Percentiles rank a stretch among this genome's conserved stretches.
These are phyloP conservation scores for Oehlia diaphana DNA, from an alignment of 192 early-diverging fungal genomes.

Conservation along the genomic window DNA sequence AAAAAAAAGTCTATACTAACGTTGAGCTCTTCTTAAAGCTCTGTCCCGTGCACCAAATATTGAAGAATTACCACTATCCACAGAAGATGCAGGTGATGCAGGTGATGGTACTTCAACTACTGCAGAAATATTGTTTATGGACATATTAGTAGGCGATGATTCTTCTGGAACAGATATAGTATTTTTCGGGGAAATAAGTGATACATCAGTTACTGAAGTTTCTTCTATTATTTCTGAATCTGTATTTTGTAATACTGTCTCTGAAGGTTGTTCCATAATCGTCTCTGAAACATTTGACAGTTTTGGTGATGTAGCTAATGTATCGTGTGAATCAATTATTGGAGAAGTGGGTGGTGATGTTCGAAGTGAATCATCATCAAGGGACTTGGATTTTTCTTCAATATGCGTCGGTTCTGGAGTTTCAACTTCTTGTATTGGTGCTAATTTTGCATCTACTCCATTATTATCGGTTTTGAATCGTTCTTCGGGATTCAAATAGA, in stretches of 20 bases:
- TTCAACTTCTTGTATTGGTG: background rate
- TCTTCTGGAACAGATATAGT: background rate
- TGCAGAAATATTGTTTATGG: no score
- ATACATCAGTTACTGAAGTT: background rate
- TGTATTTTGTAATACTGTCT: background rate
- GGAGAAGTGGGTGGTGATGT: background rate
- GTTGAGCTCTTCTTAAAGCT: conserved; percentile 8
- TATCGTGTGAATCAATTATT: no score
- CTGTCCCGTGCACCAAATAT: conserved; percentile 7
- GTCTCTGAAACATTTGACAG: background rate
- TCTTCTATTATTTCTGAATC: background rate
- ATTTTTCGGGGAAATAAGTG: background rate
- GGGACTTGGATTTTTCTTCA: background rate
- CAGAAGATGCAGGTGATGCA: background rate
- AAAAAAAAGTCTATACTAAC: background rate
- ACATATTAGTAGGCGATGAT: background rate
- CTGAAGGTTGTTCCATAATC: background rate
- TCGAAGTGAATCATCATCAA: background rate
- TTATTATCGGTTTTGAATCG: conserved; percentile 13
- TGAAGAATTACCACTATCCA: background rate
- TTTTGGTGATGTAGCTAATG: no score
- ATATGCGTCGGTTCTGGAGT: background rate
- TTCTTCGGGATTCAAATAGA: conserved; percentile 15
- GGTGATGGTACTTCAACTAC: background rate
- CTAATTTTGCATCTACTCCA: background rate